Conservation (phyloP, 2,329 filamentous ascomycete genomes). For the Microcyclospora tardicrescens region DNA sequence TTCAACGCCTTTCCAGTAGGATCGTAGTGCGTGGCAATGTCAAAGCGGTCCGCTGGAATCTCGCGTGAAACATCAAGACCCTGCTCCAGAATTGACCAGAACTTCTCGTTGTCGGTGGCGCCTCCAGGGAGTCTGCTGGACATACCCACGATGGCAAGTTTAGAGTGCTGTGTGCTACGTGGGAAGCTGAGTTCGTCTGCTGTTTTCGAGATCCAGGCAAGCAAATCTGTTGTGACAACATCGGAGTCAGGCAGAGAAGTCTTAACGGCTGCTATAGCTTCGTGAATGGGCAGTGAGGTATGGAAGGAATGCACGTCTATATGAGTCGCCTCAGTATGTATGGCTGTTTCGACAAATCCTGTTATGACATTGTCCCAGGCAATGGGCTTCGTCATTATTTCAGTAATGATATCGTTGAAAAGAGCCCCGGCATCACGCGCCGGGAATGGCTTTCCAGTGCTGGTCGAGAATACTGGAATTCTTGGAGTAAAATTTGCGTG, state of each 20-base stretch:
- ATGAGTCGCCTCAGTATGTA: no score
- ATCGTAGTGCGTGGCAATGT: slow-evolving; percentile 22
- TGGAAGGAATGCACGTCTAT: background rate
- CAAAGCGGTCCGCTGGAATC: slow-evolving; percentile 13
- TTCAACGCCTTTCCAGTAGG: slow-evolving; percentile 20
- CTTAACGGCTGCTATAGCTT: background rate
- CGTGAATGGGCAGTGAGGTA: background rate
- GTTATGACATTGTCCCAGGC: background rate
- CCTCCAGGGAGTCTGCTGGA: slow-evolving; percentile 10
- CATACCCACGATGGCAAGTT: slow-evolving; percentile 13
- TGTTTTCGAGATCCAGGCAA: background rate
- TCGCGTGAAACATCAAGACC: background rate
- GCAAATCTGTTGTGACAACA: background rate
- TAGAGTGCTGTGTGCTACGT: background rate
- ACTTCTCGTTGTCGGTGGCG: slow-evolving; percentile 6
- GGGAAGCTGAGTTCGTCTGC: no score
- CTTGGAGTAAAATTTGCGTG: background rate
- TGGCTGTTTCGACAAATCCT: background rate
- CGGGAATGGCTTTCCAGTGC: background rate
- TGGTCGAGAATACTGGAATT: background rate
- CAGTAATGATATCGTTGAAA: background rate
- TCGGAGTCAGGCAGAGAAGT: background rate
- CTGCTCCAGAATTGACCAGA: slow-evolving; percentile 7
- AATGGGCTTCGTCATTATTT: background rate
- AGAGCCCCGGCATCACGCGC: background rate